These are phyloP conservation scores for Pontederia paniculata DNA, from an alignment of 176 grass and related monocot genomes.

Conservation along the genomic window DNA sequence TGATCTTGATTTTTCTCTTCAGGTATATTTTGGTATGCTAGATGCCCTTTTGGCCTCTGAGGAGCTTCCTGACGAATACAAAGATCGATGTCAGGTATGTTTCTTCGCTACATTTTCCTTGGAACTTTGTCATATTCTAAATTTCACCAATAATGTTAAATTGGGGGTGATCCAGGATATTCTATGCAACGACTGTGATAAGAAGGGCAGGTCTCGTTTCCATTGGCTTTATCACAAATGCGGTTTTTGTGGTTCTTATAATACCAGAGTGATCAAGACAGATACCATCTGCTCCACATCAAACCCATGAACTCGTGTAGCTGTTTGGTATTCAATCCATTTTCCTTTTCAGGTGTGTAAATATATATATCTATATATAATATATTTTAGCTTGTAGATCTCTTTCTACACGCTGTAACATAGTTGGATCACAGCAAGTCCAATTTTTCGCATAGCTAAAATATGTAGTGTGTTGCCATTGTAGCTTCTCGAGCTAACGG, in stretches of 20 bases:
- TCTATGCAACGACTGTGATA: slow-evolving; percentile 79
- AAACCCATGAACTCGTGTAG: slow-evolving; percentile 27
- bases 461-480: no score
- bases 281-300: slow-evolving; percentile 37
- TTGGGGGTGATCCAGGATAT: slow-evolving; percentile 38
- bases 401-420: background rate
- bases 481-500: no score
- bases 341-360: slow-evolving; percentile 14
- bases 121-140: background rate
- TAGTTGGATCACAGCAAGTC: no score
- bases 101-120: background rate
- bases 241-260: slow-evolving; percentile 57
- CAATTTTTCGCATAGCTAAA: no score
- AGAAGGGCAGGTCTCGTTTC: slow-evolving; percentile 55
- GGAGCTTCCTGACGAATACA: slow-evolving; percentile 72
- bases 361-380: slow-evolving; percentile 25
- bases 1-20: background rate
- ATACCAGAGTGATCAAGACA: slow-evolving; percentile 79
- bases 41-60: slow-evolving; percentile 73
- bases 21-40: slow-evolving; percentile 98
- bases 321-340: slow-evolving; percentile 8
- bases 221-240: slow-evolving; percentile 95
- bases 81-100: slow-evolving; percentile 53
- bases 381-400: background rate
- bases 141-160: background rate